A percentile compares a stretch with the other conserved stretches of the same genome.
Evolutionary conservation across 2,329 filamentous ascomycete genomes (phyloP).

Genomic region (Fusarium sp.): DNA sequence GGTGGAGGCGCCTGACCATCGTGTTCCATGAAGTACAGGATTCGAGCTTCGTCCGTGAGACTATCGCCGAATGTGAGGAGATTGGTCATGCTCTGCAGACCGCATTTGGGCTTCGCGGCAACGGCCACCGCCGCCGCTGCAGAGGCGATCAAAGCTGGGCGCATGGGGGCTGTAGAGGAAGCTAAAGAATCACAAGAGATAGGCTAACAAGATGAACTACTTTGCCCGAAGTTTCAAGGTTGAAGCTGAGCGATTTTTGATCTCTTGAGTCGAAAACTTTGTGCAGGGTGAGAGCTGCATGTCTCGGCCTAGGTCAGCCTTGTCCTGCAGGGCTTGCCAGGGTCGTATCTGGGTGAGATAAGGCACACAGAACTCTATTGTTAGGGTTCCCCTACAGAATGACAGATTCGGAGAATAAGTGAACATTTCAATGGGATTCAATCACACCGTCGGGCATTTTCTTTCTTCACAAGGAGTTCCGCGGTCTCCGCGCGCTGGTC

Average conservation of each 20-base stretch:
- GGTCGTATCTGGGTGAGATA: not conserved
- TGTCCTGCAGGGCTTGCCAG: not conserved
- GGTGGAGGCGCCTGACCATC: not conserved
- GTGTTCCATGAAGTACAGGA: not conserved
- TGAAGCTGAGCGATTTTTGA: not conserved
- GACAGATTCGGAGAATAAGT: not conserved
- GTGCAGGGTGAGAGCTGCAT: not conserved
- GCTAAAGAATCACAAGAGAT: not conserved
- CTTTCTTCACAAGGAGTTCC: not conserved
- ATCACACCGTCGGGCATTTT: not conserved
- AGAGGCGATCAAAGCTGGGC: not conserved
- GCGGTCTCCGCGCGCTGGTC: not conserved
- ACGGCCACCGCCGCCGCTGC: not conserved
- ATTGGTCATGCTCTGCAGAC: not conserved
- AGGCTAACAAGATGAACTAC: not conserved
- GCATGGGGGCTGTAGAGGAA: not conserved
- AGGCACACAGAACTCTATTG: not conserved
- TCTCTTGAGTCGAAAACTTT: not conserved
- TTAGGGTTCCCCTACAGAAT: not conserved
- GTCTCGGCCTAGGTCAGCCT: not conserved
- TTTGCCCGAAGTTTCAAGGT: not conserved
- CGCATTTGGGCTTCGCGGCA: not conserved
- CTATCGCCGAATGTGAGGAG: not conserved
- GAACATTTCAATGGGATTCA: not conserved
- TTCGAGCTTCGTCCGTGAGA: not conserved